phyloP scores from a whole-genome alignment of 2,329 filamentous ascomycete genomes.

The Alternaria consortialis region DNA sequence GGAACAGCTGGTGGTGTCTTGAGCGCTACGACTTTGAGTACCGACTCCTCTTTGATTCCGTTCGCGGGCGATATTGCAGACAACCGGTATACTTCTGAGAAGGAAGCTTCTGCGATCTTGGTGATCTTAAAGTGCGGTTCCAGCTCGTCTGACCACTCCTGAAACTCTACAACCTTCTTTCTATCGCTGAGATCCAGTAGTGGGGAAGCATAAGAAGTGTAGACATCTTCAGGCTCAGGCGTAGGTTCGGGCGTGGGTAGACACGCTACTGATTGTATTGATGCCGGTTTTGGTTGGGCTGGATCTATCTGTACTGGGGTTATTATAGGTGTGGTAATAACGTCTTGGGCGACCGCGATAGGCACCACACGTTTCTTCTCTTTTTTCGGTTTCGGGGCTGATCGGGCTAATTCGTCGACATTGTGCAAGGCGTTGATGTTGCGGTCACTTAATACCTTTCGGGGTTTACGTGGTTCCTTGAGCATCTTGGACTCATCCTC shows the following conservation, averaged over 20 bases:
- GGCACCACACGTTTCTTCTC: constrained; percentile 11
- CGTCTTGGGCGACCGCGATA: neutral
- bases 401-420: neutral
- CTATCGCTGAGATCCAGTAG: constrained; percentile 44
- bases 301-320: constrained; percentile 21
- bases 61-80: constrained; percentile 44
- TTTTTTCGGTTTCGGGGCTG: constrained; percentile 6
- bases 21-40: constrained; percentile 57
- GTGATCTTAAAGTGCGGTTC: constrained; percentile 59
- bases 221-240: constrained; percentile 37
- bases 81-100: constrained; percentile 71
- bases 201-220: constrained; percentile 34
- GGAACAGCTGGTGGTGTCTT: constrained; percentile 45
- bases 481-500: neutral
- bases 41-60: constrained; percentile 53
- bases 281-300: constrained; percentile 18
- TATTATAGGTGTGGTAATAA: constrained; percentile 11
- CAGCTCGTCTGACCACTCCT: constrained; percentile 54
- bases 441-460: constrained; percentile 17
- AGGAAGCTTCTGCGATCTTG: constrained; percentile 73
- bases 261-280: constrained; percentile 17
- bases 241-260: constrained; percentile 32
- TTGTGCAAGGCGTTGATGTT: constrained; percentile 22
- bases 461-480: constrained; percentile 16
- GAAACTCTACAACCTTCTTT: constrained; percentile 45